Base-by-base conservation (phyloP, 179 eudicot genomes). In the Beta corolliflora region DNA sequence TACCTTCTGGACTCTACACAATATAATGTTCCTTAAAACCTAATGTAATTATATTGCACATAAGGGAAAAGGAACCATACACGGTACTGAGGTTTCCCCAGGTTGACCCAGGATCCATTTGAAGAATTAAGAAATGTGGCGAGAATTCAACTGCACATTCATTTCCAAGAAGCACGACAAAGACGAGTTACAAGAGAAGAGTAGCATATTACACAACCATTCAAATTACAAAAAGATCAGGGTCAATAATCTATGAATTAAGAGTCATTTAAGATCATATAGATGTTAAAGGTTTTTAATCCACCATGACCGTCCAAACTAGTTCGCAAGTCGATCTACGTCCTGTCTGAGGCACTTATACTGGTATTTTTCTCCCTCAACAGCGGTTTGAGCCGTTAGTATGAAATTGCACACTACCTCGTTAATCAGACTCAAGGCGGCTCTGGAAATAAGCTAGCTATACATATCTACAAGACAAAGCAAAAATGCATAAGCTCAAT, bases 401-500 rank as follows among this genome's bases (percentile, higher is more conserved):
- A 66, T 52, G 9, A 73, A 78, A 46, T 58, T 29, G 70, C 77
- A 66, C 64, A 79, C 56, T 73, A 46, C 79, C 68, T 78, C 74
- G 31, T 67, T 44, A 31, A 73, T 19, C 79, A 64, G 73, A 53
- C 36, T 68, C 73, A 74, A 63, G 63, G 75, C 45, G 56, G 63
- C 64, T 60, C 63, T 54, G 3, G 15, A 14, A 53, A n/a, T 64
- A 70, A 58, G 75, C 88, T 88, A 90, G 85, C 92, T 88, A 84
- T 86, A 88, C 75, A 88, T 81, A 74, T 85, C 92, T 90, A 89
- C 86, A 81, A 64, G 44, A 77, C 71, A 80, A 69, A 58, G 72
- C 31, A 61, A 14, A 73, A 50, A 1, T 12, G 36, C n/a, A 45
- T 80, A n/a, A 73, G 77, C 76, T 13, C 21, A 25, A 21, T 52